Evolutionary conservation across 306 rosid species (phyloP).

Genomic region (Quercus berberidifolia): DNA sequence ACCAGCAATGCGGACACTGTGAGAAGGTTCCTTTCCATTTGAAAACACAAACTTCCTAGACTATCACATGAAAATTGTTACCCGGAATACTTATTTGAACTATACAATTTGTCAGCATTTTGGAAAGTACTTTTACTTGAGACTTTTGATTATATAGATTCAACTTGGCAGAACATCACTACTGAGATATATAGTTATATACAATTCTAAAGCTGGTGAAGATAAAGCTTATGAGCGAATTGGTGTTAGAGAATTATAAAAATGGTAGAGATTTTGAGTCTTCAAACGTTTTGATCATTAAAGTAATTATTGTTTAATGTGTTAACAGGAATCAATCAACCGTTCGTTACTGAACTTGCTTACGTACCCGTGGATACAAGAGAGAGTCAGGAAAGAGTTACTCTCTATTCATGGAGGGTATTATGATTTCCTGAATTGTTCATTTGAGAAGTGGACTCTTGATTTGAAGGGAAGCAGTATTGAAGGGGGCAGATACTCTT

Average conservation of each 20-base stretch:
- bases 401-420: slow-evolving; percentile 75
- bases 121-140: no score
- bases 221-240: background rate
- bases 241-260: background rate
- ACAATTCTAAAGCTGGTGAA: background rate
- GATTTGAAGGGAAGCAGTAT: slow-evolving; percentile 35
- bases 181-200: no score
- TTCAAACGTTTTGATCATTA: background rate
- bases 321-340: slow-evolving; percentile 69
- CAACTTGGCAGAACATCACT: background rate
- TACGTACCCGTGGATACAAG: slow-evolving; percentile 85
- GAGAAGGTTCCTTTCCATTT: slow-evolving; percentile 61
- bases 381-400: slow-evolving; percentile 47
- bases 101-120: no score
- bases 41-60: background rate
- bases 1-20: slow-evolving; percentile 75
- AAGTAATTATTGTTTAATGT: slow-evolving; percentile 4
- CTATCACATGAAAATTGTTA: slow-evolving; percentile 6
- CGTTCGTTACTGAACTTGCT: slow-evolving; percentile 68
- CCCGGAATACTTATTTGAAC: background rate
- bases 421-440: slow-evolving; percentile 67
- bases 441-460: slow-evolving; percentile 91
- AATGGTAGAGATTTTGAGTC: background rate
- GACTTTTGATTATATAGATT: background rate
- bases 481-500: slow-evolving; percentile 13